phyloP scores from a whole-genome alignment of 164 flowering plant species.

The Vitis rupestris region DNA sequence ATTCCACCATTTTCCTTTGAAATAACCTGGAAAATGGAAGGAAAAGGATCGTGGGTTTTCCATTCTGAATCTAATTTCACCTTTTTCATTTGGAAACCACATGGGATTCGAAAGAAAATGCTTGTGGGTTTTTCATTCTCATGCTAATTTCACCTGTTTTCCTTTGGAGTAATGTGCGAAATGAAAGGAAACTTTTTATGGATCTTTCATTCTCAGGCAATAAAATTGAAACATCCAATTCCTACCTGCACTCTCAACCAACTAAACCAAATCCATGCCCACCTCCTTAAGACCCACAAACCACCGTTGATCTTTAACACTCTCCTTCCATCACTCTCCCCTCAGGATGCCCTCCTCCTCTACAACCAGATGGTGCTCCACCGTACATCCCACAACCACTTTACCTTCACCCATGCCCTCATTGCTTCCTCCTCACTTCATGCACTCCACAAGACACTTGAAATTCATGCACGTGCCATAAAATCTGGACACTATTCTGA shows the following conservation, averaged over 20 bases:
- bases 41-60: no score
- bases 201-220: no score
- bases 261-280: constrained; percentile 21
- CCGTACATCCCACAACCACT: constrained; percentile 28
- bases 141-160: no score
- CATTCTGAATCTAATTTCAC: no score
- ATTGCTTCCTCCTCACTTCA: constrained; percentile 20
- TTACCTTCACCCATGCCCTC: constrained; percentile 34
- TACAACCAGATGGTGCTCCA: constrained; percentile 29
- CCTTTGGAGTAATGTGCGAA: no score
- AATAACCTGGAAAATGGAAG: no score
- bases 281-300: constrained; percentile 13
- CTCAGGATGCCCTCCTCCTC: constrained; percentile 23
- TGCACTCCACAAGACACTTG: constrained; percentile 18
- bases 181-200: no score
- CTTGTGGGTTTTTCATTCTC: no score
- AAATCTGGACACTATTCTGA: constrained; percentile 29
- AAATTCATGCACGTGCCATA: constrained; percentile 28
- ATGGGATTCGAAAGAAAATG: no score
- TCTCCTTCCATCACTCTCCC: constrained; percentile 6
- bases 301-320: constrained; percentile 15
- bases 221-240: background rate
- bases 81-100: no score
- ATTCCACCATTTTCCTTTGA: no score
- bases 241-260: constrained; percentile 2